phyloP scores from a whole-genome alignment of 2,329 filamentous ascomycete genomes.

The Cercospora zeae-maydis region DNA sequence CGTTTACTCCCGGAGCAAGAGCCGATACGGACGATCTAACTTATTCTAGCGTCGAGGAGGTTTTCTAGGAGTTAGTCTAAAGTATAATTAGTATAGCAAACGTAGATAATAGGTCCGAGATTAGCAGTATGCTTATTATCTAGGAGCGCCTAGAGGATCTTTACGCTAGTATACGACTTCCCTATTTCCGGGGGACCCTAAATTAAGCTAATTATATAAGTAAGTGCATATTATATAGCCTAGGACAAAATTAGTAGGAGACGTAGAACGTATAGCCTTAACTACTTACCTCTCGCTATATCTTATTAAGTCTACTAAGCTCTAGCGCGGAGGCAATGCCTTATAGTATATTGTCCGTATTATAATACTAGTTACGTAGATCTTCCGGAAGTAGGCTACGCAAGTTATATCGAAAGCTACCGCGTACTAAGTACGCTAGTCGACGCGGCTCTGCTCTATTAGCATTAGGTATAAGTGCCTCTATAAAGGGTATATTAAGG shows the following conservation, averaged over 20 bases:
- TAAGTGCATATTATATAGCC: conserved; percentile 56
- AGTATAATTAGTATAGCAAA: conserved; percentile 54
- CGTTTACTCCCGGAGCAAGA: conserved; percentile 54
- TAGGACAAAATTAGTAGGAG: conserved; percentile 33
- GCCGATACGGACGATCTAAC: conserved; percentile 60
- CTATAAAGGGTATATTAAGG: conserved; percentile 31
- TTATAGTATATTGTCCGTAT: conserved; percentile 4
- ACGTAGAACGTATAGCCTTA: not conserved
- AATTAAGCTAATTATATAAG: conserved; percentile 56
- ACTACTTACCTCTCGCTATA: conserved; percentile 44
- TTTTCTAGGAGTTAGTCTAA: conserved; percentile 60
- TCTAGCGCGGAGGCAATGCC: conserved; percentile 22
- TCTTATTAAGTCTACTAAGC: conserved; percentile 46
- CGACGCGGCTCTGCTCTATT: conserved; percentile 36
- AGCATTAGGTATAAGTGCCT: conserved; percentile 30
- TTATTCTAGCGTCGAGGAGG: conserved; percentile 51
- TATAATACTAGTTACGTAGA: conserved; percentile 34
- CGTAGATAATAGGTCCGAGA: conserved; percentile 54
- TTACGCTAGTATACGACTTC: conserved; percentile 69
- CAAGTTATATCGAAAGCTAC: conserved; percentile 49
- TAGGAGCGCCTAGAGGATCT: conserved; percentile 57
- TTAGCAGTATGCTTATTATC: conserved; percentile 51
- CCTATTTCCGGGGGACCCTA: conserved; percentile 71
- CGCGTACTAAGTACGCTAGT: conserved; percentile 51
- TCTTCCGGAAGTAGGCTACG: not conserved